These are phyloP conservation scores for Pseudocercospora cruenta DNA, from an alignment of 2,329 filamentous ascomycete species.

Conservation along the genomic window DNA sequence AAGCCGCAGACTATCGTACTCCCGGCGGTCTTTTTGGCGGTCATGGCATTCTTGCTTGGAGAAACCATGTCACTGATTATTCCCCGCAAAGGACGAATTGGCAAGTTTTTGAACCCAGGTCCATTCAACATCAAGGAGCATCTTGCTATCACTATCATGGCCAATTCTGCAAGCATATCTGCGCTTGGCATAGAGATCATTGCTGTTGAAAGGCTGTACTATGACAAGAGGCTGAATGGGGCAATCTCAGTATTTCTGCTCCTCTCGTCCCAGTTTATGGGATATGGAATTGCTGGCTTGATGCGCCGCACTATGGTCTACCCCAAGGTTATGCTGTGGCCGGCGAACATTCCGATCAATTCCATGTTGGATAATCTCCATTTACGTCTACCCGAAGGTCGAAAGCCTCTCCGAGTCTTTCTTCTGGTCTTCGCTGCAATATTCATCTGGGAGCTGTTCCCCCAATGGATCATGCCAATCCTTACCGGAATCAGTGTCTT, in stretches of 20 bases:
- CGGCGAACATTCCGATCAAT: constrained; percentile 42
- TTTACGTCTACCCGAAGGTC: constrained; percentile 21
- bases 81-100: not conserved
- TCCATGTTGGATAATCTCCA: constrained; percentile 48
- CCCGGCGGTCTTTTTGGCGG: not conserved
- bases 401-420: constrained; percentile 46
- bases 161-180: constrained; percentile 51
- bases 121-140: constrained; percentile 67
- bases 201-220: constrained; percentile 45
- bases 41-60: constrained; percentile 5
- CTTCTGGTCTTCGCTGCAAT: constrained; percentile 45
- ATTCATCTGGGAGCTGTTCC: constrained; percentile 54
- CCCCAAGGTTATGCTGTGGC: constrained; percentile 56
- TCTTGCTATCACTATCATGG: constrained; percentile 66
- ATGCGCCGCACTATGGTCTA: constrained; percentile 52
- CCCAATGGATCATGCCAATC: constrained; percentile 52
- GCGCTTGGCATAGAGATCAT: constrained; percentile 8
- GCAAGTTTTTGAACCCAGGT: constrained; percentile 53
- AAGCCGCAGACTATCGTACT: constrained; percentile 1
- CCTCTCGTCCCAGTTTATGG: constrained; percentile 55
- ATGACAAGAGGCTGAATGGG: constrained; percentile 45
- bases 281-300: constrained; percentile 55
- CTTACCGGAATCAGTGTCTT: constrained; percentile 49
- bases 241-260: constrained; percentile 50
- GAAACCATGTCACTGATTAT: not conserved